Conservation (phyloP, 352 stramenopile genomes). For the Plasmopara viticola region DNA sequence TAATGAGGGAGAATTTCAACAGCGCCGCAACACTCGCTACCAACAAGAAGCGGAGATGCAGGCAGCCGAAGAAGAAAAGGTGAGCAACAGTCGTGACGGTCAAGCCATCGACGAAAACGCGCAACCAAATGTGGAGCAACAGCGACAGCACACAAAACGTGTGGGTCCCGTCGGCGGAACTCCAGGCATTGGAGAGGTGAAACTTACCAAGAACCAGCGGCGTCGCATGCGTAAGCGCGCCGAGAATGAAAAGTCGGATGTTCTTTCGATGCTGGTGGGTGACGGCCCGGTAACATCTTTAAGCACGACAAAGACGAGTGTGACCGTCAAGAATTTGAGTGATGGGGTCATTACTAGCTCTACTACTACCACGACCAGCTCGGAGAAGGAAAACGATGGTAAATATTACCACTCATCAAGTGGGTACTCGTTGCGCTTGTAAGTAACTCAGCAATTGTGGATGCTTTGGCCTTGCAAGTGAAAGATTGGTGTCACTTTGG, state of each 20-base stretch:
- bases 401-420: slow-evolving; percentile 66
- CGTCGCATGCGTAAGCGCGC: slow-evolving; percentile 71
- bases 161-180: slow-evolving; percentile 33
- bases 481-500: too few species aligned
- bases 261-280: slow-evolving; percentile 56
- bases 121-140: slow-evolving; percentile 15
- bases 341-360: slow-evolving; percentile 10
- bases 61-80: slow-evolving; percentile 17
- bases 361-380: slow-evolving; percentile 22
- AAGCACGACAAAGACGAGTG: slow-evolving; percentile 20
- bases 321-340: slow-evolving; percentile 18
- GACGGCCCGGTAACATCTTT: slow-evolving; percentile 6
- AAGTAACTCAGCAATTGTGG: slow-evolving; percentile 12
- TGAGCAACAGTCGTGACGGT: slow-evolving; percentile 5
- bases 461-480: background rate
- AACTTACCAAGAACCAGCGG: slow-evolving; percentile 78
- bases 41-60: slow-evolving; percentile 35
- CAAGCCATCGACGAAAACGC: slow-evolving; percentile 32
- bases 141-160: slow-evolving; percentile 10
- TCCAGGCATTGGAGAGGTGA: slow-evolving; percentile 27
- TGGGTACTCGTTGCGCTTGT: slow-evolving; percentile 61
- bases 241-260: slow-evolving; percentile 67
- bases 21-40: slow-evolving; percentile 23
- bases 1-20: slow-evolving; percentile 45
- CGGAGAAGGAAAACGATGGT: slow-evolving; percentile 18